Base-by-base conservation (phyloP, 371 early-diverging fungal genomes). In the Chytridiales sp. region DNA sequence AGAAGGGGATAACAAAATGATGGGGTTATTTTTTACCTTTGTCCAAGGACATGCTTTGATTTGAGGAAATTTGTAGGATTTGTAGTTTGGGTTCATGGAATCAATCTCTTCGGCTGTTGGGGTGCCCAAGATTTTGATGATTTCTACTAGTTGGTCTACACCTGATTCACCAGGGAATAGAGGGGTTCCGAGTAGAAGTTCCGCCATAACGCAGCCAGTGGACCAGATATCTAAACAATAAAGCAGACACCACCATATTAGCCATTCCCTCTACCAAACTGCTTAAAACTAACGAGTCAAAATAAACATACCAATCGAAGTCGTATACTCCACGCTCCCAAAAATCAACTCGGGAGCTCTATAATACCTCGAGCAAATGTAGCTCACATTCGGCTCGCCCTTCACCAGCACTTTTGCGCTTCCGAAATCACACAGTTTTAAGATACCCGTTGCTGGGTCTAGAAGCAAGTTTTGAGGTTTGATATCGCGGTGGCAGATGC, bases 391-490 rank as follows among this genome's bases (percentile, higher is more conserved):
- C 36, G 92, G 92, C 71, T 97, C 97, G 48, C 91, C 94, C 29
- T 87, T 83, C 34, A 91, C 82, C 59, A 99, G 84, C 11, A 91
- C 85, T 74, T 98, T 99, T 49, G 99, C 99, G 67, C 91, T 90
- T 60, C 99, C 99, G 84, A 99, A 96, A 78, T 99, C 99, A 76
- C 99, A 97, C 61, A 99, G 84, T 77, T 99, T 99, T 60, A 97
- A 81, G 34, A 94, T 83, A 47, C 94, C 95, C 21, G 83, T 85
- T 24, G 72, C 63, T 47, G 93, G 92, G 79, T 98, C 91, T 47
- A 99, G 83, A 40, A 98, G 83, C 71, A 99, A 78, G 71, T 99
- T 99, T 70, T 98, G 98, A 44, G 99, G 99, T 77, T 99, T 99
- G 75, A 99, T 95, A 75, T 99, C 99, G 44, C 99, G 84, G 61